phyloP scores from a whole-genome alignment of 2,329 filamentous ascomycete genomes.

The Penicillium crustosum region DNA sequence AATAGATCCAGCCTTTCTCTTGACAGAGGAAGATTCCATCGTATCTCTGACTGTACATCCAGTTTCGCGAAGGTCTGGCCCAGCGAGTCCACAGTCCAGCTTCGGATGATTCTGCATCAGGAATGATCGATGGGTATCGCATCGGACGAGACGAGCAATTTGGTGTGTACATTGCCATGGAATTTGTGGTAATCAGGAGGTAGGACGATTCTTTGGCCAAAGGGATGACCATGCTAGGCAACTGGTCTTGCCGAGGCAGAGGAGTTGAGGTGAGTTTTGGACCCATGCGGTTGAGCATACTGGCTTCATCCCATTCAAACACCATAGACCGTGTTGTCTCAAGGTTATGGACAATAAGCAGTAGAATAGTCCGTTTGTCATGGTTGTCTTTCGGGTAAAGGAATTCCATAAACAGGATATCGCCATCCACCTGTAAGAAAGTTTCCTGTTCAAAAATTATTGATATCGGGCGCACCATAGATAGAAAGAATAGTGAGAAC shows the following conservation, averaged over 20 bases:
- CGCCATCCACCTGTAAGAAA: slow-evolving; percentile 61
- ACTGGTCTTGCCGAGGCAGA: slow-evolving; percentile 41
- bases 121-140: slow-evolving; percentile 32
- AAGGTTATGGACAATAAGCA: slow-evolving; percentile 58
- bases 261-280: neutral
- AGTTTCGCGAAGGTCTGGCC: slow-evolving; percentile 72
- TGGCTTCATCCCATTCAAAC: slow-evolving; percentile 56
- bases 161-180: slow-evolving; percentile 52
- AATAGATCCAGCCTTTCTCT: slow-evolving; percentile 80
- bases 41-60: slow-evolving; percentile 59
- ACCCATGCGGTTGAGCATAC: slow-evolving; percentile 54
- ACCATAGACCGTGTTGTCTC: slow-evolving; percentile 50
- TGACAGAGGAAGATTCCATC: slow-evolving; percentile 84
- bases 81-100: slow-evolving; percentile 76
- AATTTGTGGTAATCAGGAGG: slow-evolving; percentile 62
- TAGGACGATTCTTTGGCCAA: slow-evolving; percentile 70
- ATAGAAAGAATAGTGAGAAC: slow-evolving; percentile 5
- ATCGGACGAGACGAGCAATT: slow-evolving; percentile 35
- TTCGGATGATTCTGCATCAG: slow-evolving; percentile 25
- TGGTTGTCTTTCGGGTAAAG: slow-evolving; percentile 69
- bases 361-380: slow-evolving; percentile 70
- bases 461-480: neutral
- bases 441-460: slow-evolving; percentile 38
- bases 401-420: slow-evolving; percentile 86
- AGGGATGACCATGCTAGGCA: slow-evolving; percentile 71